Evolutionary conservation across 2,329 filamentous ascomycete genomes (phyloP), one percentile per base, ranked within the genome.

Genomic region (Drechslera avenae): DNA sequence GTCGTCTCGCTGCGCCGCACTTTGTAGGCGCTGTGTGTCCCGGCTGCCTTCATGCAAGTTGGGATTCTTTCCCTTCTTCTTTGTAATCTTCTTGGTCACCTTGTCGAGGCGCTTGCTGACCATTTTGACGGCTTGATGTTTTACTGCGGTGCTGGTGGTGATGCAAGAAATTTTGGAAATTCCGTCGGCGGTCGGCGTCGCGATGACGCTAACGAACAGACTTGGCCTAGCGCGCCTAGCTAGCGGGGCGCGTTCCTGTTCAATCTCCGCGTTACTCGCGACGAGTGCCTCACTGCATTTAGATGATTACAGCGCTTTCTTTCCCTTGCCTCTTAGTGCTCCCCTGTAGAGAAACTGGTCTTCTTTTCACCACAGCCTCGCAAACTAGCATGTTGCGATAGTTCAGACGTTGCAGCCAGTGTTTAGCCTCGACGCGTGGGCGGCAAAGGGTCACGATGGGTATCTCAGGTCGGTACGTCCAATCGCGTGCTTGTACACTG

Each of bases 1-100:
- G 65, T 94, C 87, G 67, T 97, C 92, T 73, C 94, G 83, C 57
- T 87, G 83, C 55, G 85, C 84, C 16, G 94, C 94, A 64, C 86
- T 84, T 71, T 91, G 88, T 57, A 97, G 79, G 43, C 90, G 84
- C 67, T 88, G 84, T 3, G 91, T 89, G 78, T 97, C 90, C 60
- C 94, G 83, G 54, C 91, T 96, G 72, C 91, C 91, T 74, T 91
- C 88, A 69, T 97, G 93, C 17, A 97, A 81, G 10, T 87, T 82
- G 23, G 87, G 86, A 39, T 90, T 82, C 32, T 86, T 85, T 59
- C 86, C 85, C 60, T 88, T 86, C 82, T 97, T 97, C 79, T 96
- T 96, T 28, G 86, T 79, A 59, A 97, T 93, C 59, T 91, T 86
- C 78, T 97, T 97, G 57, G 89, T 85, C 16, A 94, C 89, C 72